Evolutionary conservation across 164 flowering plant species (phyloP).

Genomic region (Paratinospora sagittata): DNA sequence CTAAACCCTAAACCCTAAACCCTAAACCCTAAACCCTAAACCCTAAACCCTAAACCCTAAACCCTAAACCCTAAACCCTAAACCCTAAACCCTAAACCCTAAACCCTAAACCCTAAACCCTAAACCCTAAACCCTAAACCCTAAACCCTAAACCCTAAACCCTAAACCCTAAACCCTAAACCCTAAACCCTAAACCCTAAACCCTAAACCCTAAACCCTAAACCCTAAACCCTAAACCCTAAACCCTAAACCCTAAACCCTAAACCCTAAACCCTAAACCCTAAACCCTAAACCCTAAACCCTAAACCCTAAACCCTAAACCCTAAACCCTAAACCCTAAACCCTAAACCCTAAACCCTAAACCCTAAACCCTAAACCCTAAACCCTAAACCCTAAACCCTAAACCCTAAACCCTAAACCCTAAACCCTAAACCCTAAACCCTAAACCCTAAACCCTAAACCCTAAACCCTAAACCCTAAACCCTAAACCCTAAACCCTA

Average conservation of each 20-base stretch:
- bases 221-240: slow-evolving; percentile 13
- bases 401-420: slow-evolving; percentile 23
- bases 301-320: slow-evolving; percentile 18
- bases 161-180: slow-evolving; percentile 14
- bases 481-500: slow-evolving; percentile 17
- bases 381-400: slow-evolving; percentile 23
- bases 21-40: slow-evolving; percentile 19
- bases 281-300: slow-evolving; percentile 18
- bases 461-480: slow-evolving; percentile 18
- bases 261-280: slow-evolving; percentile 14
- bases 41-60: slow-evolving; percentile 13
- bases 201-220: slow-evolving; percentile 17
- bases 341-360: slow-evolving; percentile 18
- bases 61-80: slow-evolving; percentile 15
- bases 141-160: slow-evolving; percentile 17
- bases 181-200: slow-evolving; percentile 12
- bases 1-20: slow-evolving; percentile 20
- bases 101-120: slow-evolving; percentile 19
- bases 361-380: slow-evolving; percentile 15
- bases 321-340: slow-evolving; percentile 23
- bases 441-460: slow-evolving; percentile 19
- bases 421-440: slow-evolving; percentile 20
- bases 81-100: slow-evolving; percentile 18
- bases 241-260: slow-evolving; percentile 10
- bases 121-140: slow-evolving; percentile 19